Evolutionary conservation across 148 eudicot species (phyloP), one percentile per base, ranked within the genome.

Genomic region (Chenopodium berlandieri): DNA sequence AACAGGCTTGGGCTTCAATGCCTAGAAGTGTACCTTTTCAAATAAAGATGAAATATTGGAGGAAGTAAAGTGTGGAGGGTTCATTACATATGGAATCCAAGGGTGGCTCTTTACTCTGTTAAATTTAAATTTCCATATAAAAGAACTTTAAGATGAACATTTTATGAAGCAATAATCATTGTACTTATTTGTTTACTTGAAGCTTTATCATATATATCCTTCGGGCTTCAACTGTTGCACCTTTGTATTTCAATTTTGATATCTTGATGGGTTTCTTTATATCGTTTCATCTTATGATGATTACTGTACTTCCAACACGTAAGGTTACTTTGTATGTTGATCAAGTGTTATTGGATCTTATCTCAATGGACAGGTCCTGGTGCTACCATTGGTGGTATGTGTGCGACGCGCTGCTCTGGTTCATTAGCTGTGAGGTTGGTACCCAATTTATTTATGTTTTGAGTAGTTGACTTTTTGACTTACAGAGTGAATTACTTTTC

Each of bases 341-440:
- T 74, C 34, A 78, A 73, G 23, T 34, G 46, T 34, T 58, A 37
- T 66, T 65, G 9, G 20, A 4, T 76, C 44, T 75, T 67, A 30
- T 73, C 56, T 58, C 30, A 76, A 81, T 78, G 82, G 67, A 56
- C 90, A 95, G 98, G 98, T 78, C 99, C 99, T 82, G 99, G 99
- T 78, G 99, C 99, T 83, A 92, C 99, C 82, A 94, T 96, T 79
- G 99, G 99, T 44, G 99, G 99, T 62, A 96, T 96, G 99, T 96
- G 99, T 87, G 99, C 97, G 37, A 96, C 99, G 11, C 99, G 99
- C 46, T 96, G 99, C 86, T 96, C 99, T 74, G 99, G 99, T 86
- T 94, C 99, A 65, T 89, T 96, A 84, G 99, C 99, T 76, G 99
- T 94, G 83, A 95, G 98, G 98, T 95, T 83, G 68, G 80, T 62